Evolutionary conservation across 352 stramenopile genomes (phyloP), one percentile per base, ranked within the genome.

Genomic region (Globisporangium recalcitrans): DNA sequence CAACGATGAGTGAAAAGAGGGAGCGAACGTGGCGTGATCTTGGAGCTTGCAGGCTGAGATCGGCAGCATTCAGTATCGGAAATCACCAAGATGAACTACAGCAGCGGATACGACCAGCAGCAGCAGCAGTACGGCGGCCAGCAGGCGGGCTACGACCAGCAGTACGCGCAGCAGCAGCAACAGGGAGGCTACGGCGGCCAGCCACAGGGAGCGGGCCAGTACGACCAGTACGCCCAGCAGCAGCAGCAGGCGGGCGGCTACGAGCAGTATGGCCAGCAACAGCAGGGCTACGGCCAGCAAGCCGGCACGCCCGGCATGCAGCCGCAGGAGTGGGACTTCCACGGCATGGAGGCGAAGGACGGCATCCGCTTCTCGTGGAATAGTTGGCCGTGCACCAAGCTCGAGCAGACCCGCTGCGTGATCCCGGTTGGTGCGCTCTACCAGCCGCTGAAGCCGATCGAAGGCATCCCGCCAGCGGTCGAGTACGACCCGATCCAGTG

Each of bases 401-500:
- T 99, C 52, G 98, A 99, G 82, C 97, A 98, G 42, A 99, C 96
- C 29, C 87, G 96, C 19, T 97, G 93, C 63, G 97, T 99, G n/a
- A 96, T 99, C 36, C 98, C 98, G 16, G 87, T 98, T 31, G 86
- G 86, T 47, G 91, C 82, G 62, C 72, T 95, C 32, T 98, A 98
- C 81, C 98, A 98, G 58, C 98, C 98, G n/a, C 85, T 99, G 34
- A 99, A 99, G 78, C 91, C 89, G 34, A 97, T 99, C 47, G 90
- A 98, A 52, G 85, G 86, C 64, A 97, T 98, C 75, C 93, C 93
- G 6, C 69, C 88, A 11, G 78, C 96, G 49, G 75, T 99, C 52
- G 80, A 97, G 72, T 99, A 99, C 78, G 97, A 99, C 72, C 97
- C 97, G 19, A 97, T 99, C 51, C 93, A 98, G 56, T 99, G 98